Percentiles rank a stretch among this genome's conserved stretches.
Evolutionary conservation across 306 rosid species (phyloP).

Genomic region (Benincasa hispida): DNA sequence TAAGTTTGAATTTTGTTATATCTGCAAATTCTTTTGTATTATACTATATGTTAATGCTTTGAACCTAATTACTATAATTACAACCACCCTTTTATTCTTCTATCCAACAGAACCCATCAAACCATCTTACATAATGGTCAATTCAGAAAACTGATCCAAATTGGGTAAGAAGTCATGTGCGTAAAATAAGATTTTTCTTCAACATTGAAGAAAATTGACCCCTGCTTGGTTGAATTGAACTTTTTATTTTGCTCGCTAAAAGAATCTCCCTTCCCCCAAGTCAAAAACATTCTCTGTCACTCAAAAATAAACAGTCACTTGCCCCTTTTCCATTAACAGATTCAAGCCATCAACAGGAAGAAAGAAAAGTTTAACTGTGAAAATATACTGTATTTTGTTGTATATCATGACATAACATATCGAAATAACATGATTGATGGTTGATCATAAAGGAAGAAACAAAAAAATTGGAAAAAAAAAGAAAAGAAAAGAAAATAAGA

Average conservation of each 20-base stretch:
- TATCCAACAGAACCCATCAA: too few species aligned
- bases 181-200: too few species aligned
- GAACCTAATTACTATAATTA: too few species aligned
- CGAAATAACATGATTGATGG: slow-evolving; percentile 16
- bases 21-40: too few species aligned
- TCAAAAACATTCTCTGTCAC: neutral
- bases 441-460: slow-evolving; percentile 10
- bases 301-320: neutral
- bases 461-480: neutral
- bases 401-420: slow-evolving; percentile 21
- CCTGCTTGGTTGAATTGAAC: neutral
- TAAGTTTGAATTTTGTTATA: too few species aligned
- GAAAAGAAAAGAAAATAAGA: slow-evolving; percentile 8
- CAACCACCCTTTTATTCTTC: too few species aligned
- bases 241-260: neutral
- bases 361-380: neutral
- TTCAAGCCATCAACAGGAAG: neutral
- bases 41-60: too few species aligned
- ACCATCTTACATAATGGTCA: too few species aligned
- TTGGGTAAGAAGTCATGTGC: too few species aligned
- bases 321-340: neutral
- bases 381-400: slow-evolving; percentile 1
- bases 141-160: too few species aligned
- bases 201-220: too few species aligned
- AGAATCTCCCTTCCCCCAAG: neutral